A percentile compares a stretch with the other conserved stretches of the same genome.
These are phyloP conservation scores for Clavulina sp. DNA, from an alignment of 768 basidiomycete genomes.

Conservation along the genomic window DNA sequence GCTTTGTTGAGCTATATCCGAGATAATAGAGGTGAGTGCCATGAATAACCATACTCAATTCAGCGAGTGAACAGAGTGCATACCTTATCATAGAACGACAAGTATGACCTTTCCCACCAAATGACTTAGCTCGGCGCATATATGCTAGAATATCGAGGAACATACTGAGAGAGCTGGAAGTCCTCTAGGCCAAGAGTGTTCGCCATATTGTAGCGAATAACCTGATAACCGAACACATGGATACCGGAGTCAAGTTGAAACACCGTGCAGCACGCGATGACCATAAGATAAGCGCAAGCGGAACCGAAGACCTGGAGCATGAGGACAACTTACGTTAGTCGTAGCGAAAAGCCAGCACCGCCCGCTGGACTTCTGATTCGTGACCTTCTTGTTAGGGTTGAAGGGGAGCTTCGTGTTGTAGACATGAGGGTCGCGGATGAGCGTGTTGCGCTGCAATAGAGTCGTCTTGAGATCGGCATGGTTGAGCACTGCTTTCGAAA, in stretches of 20 bases:
- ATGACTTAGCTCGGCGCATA: background rate
- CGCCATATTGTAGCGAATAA: conserved; percentile 69
- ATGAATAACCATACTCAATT: too few relatives aligned
- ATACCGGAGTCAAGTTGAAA: too few relatives aligned
- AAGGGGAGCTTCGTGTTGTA: conserved; percentile 71
- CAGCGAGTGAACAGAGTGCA: background rate
- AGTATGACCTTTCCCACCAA: conserved; percentile 25
- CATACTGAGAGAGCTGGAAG: conserved; percentile 70
- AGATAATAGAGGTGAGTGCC: background rate
- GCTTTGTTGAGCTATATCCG: conserved; percentile 63
- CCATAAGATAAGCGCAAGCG: too few relatives aligned
- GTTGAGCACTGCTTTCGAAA: conserved; percentile 60
- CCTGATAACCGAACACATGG: background rate
- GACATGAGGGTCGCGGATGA: conserved; percentile 49
- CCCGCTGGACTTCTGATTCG: conserved; percentile 74
- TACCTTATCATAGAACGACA: conserved; percentile 80
- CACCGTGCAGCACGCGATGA: too few relatives aligned
- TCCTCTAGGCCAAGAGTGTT: conserved; percentile 71
- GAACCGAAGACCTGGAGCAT: too few relatives aligned
- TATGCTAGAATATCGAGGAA: background rate
- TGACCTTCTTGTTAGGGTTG: conserved; percentile 58
- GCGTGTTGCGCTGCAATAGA: conserved; percentile 43
- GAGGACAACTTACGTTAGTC: conserved; percentile 34
- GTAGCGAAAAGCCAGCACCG: conserved; percentile 94
- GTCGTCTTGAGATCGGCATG: conserved; percentile 48